A percentile compares a stretch with the other conserved stretches of the same genome.
Conservation (phyloP, 78 protist genomes). For the Protostelium mycophagum region DNA sequence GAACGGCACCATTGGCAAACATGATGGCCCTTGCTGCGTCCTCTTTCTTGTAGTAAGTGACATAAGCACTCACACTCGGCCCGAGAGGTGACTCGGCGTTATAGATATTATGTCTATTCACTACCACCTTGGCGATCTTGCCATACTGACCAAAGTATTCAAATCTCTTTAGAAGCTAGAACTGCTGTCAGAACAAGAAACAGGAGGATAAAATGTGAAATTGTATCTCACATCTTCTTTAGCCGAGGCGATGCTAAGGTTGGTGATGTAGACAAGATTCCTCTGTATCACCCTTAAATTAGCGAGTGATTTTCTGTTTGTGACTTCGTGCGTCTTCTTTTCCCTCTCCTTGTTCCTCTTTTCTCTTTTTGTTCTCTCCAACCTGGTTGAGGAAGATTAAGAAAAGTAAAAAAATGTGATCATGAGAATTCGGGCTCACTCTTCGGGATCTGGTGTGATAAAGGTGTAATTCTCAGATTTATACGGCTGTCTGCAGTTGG, state of each 20-base stretch:
- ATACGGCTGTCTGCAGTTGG: conserved; percentile 83
- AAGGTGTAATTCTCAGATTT: conserved; percentile 45
- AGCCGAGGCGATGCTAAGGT: conserved; percentile 76
- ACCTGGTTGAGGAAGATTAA: conserved; percentile 15
- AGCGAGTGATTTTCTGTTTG: conserved; percentile 40
- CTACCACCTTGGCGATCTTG: conserved; percentile 79
- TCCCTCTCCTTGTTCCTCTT: conserved; percentile 8
- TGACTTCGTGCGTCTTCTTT: neutral
- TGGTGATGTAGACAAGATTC: conserved; percentile 89
- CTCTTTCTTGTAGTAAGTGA: conserved; percentile 72
- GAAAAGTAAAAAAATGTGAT: neutral
- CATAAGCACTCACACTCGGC: conserved; percentile 68
- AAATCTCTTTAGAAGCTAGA: conserved; percentile 44
- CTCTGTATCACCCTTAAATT: conserved; percentile 88
- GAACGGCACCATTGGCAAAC: conserved; percentile 56
- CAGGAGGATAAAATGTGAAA: neutral
- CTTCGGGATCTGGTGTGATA: conserved; percentile 33
- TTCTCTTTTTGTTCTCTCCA: conserved; percentile 7
- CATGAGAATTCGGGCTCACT: neutral
- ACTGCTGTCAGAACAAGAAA: conserved; percentile 1
- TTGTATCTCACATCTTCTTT: conserved; percentile 65
- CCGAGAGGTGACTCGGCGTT: conserved; percentile 45
- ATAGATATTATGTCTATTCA: conserved; percentile 53
- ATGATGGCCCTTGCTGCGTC: conserved; percentile 72
- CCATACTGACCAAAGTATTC: conserved; percentile 93